Conservation (phyloP, 2,329 filamentous ascomycete genomes). For the Didymella keratinophila region DNA sequence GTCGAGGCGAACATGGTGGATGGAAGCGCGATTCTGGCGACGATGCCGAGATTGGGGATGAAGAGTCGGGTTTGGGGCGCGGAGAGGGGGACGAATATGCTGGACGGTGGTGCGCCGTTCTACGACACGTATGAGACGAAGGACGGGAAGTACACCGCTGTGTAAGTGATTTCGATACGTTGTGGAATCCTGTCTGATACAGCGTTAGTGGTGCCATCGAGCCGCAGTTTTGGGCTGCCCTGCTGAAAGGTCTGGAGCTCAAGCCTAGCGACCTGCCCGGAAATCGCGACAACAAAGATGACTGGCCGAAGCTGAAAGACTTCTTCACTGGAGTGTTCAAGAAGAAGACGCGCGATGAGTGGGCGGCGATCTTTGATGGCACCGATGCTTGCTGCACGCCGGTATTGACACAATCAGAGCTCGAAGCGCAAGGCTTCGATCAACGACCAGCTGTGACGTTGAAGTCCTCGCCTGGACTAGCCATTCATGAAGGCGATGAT, state of each 20-base stretch:
- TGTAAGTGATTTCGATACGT: constrained; percentile 52
- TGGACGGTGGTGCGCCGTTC: constrained; percentile 87
- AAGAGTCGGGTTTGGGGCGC: constrained; percentile 69
- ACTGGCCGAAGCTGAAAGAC: constrained; percentile 72
- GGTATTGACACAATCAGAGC: constrained; percentile 76
- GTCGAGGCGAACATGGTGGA: constrained; percentile 98
- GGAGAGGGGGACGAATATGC: constrained; percentile 74
- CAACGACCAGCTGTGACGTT: constrained; percentile 76
- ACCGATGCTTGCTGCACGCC: constrained; percentile 95
- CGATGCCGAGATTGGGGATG: constrained; percentile 74
- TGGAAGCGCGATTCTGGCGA: constrained; percentile 79
- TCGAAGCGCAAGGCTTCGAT: constrained; percentile 70
- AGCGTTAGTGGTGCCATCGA: constrained; percentile 75
- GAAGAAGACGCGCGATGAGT: constrained; percentile 74
- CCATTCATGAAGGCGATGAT: constrained; percentile 61
- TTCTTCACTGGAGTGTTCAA: constrained; percentile 72
- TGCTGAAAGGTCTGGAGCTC: constrained; percentile 74
- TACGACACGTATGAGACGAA: constrained; percentile 89
- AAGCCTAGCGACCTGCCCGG: constrained; percentile 54
- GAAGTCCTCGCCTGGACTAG: constrained; percentile 71
- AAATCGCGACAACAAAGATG: constrained; percentile 64
- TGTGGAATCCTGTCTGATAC: constrained; percentile 10
- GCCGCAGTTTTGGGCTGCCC: constrained; percentile 77
- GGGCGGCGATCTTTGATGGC: constrained; percentile 86
- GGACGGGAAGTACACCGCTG: constrained; percentile 81